Base-by-base conservation (phyloP, 345 rosid species). In the Aquilaria malaccensis region DNA sequence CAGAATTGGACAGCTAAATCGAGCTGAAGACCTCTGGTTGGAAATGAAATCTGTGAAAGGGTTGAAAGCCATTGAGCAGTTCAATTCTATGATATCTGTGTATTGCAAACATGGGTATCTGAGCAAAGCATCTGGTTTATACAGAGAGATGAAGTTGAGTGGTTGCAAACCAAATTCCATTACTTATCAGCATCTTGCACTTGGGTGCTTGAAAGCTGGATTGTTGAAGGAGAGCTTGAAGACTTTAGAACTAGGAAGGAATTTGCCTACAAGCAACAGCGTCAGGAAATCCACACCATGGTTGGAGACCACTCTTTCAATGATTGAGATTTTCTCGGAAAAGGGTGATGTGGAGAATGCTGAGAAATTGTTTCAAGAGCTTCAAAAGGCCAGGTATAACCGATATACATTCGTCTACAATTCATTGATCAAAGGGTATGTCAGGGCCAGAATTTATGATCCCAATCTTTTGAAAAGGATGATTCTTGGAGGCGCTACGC, bases 401-500 rank as follows among this genome's bases (percentile, higher is more conserved):
- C 73, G 89, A 64, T 75, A 87, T 68, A 81, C 90, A 2, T 94
- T 94, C 64, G 99, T 86, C 68, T 84, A 76, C 72, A 94, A 94
- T 62, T 69, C 89, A 33, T 66, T 94, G 79, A 77, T 90, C 51
- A 86, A 80, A 79, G 96, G 84, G 60, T 94, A 94, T 68, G 89
- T 81, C 66, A 94, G 82, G 69, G 97, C 81, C 14, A 85, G 78
- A 69, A 72, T 70, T 46, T 80, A 79, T 74, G 81, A 84, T 64
- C 83, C 95, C 43, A 74, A 84, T 76, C 80, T 93, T 32, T 79
- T 94, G 74, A 83, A 80, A 65, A 90, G 99, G 79, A 90, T 90
- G 97, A 87, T 94, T 66, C 73, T 90, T 7, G 97, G 89, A 65
- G 92, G 99, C 30, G 80, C 95, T 7, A 81, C 87, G 72, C 99